Evolutionary conservation across 1,284 basidiomycete species (phyloP).

Genomic region (Cutaneotrichosporon arboriforme): DNA sequence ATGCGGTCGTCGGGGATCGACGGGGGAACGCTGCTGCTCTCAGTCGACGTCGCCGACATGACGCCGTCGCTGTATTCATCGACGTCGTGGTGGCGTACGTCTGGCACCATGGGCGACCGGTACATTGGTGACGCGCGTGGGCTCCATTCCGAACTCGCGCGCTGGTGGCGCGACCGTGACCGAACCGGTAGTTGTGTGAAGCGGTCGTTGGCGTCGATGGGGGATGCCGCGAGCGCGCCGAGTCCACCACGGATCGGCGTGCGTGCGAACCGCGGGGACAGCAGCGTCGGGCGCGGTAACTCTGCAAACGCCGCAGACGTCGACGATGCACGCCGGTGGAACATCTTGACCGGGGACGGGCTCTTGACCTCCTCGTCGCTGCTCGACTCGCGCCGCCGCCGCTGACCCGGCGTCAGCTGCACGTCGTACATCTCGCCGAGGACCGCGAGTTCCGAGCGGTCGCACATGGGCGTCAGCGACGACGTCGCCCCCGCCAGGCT

Average conservation of each 20-base stretch:
- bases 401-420: constrained; percentile 15
- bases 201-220: constrained; percentile 22
- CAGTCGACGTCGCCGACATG: constrained; percentile 4
- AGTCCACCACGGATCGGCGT: not conserved
- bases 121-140: not conserved
- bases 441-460: constrained; percentile 30
- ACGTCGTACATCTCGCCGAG: constrained; percentile 45
- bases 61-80: constrained; percentile 12
- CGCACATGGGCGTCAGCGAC: constrained; percentile 28
- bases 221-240: not conserved
- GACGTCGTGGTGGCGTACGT: constrained; percentile 4
- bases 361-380: constrained; percentile 7
- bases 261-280: constrained; percentile 1
- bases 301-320: not conserved
- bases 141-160: constrained; percentile 15
- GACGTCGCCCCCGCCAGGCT: constrained; percentile 36
- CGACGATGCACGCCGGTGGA: constrained; percentile 4
- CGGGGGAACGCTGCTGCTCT: constrained; percentile 9
- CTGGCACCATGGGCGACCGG: not conserved
- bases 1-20: constrained; percentile 8
- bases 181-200: constrained; percentile 39
- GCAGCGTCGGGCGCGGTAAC: not conserved
- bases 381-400: constrained; percentile 2
- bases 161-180: constrained; percentile 15
- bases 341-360: not conserved